A percentile compares a stretch with the other conserved stretches of the same genome.
Conservation (phyloP, 2,329 filamentous ascomycete genomes). For the Metarhizium humberi region DNA sequence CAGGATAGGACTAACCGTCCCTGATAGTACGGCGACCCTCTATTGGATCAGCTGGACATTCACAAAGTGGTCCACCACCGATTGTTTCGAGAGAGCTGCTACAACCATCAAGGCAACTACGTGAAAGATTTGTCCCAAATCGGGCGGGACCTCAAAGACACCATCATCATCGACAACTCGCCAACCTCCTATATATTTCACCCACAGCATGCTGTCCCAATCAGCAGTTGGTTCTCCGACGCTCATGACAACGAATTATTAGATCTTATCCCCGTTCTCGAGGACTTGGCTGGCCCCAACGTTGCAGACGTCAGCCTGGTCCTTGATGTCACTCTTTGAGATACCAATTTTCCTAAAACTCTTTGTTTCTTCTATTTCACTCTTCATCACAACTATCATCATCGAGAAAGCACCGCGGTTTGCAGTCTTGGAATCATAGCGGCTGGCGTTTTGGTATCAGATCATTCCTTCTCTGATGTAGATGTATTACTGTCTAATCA, state of each 20-base stretch:
- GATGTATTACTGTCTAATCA: conserved; percentile 44
- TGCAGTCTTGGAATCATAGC: conserved; percentile 38
- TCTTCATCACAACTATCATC: conserved; percentile 16
- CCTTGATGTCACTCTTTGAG: conserved; percentile 75
- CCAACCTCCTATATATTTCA: conserved; percentile 99
- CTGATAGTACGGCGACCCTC: conserved; percentile 80
- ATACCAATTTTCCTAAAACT: conserved; percentile 19
- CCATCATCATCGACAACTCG: conserved; percentile 99
- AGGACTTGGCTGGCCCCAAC: conserved; percentile 82
- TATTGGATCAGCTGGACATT: conserved; percentile 93
- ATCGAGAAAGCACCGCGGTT: conserved; percentile 23
- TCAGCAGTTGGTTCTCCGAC: conserved; percentile 99
- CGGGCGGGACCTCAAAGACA: conserved; percentile 89
- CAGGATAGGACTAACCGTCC: conserved; percentile 7
- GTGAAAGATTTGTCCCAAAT: conserved; percentile 98
- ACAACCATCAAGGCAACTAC: conserved; percentile 98
- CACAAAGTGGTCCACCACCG: conserved; percentile 94
- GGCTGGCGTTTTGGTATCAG: conserved; percentile 47
- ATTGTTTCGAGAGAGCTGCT: conserved; percentile 95
- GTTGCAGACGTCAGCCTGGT: conserved; percentile 96
- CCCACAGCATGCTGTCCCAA: conserved; percentile 94
- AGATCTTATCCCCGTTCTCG: conserved; percentile 94
- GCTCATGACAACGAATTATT: conserved; percentile 98
- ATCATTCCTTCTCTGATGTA: conserved; percentile 38
- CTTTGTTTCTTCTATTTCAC: conserved; percentile 20